Percentiles rank a stretch among this genome's conserved stretches.
Conservation (phyloP, 345 rosid species). For the Euphorbia pulcherrima region DNA sequence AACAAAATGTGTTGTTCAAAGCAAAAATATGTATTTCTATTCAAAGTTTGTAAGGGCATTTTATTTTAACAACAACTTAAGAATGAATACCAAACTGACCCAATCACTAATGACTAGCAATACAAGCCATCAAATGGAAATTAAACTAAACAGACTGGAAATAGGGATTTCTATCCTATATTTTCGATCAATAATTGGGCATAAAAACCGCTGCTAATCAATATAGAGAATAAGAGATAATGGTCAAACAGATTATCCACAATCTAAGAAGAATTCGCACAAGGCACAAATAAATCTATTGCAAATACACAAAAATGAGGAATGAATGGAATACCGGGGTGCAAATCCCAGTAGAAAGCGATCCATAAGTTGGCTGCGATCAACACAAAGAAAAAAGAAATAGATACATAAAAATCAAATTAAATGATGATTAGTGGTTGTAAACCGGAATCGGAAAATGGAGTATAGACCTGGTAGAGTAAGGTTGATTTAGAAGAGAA, state of each 20-base stretch:
- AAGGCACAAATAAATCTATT: not conserved
- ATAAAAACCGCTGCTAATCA: not conserved
- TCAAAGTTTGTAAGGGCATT: too few species aligned
- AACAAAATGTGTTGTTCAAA: too few species aligned
- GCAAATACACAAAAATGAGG: not conserved
- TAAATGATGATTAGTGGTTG: not conserved
- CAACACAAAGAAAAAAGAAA: slow-evolving; percentile 2
- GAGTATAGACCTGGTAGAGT: slow-evolving; percentile 38
- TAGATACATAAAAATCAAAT: not conserved
- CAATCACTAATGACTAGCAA: too few species aligned
- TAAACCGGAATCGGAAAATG: not conserved
- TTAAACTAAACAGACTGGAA: too few species aligned
- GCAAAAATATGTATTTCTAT: too few species aligned
- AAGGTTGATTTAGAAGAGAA: slow-evolving; percentile 43
- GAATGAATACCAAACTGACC: too few species aligned
- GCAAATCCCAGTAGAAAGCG: slow-evolving; percentile 35
- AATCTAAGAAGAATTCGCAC: not conserved
- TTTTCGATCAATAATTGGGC: not conserved
- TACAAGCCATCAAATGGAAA: too few species aligned
- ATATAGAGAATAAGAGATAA: not conserved
- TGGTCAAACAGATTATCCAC: not conserved
- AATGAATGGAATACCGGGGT: slow-evolving; percentile 37
- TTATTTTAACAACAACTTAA: too few species aligned
- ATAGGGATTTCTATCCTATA: too few species aligned
- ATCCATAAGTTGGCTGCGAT: slow-evolving; percentile 39